A percentile compares a stretch with the other conserved stretches of the same genome.
phyloP scores from a whole-genome alignment of 345 rosid genomes.

The Raphanus raphanistrum region DNA sequence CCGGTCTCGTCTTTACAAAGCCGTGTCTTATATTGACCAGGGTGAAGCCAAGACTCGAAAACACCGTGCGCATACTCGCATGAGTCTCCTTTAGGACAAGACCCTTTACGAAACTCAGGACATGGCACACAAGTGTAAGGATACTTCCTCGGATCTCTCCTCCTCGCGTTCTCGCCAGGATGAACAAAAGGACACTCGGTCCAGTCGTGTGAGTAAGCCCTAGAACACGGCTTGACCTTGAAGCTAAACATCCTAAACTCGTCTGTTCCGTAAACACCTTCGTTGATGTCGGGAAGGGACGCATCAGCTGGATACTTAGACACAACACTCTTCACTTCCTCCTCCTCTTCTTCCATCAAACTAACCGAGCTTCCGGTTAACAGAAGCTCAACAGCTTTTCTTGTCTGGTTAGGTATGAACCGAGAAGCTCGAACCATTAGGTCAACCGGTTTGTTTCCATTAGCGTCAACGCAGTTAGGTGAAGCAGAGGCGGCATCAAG shows the following conservation, averaged over 20 bases:
- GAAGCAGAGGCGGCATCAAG: conserved; percentile 73
- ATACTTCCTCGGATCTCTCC: conserved; percentile 92
- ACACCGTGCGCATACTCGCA: conserved; percentile 98
- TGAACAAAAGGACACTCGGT: conserved; percentile 98
- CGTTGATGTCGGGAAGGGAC: conserved; percentile 87
- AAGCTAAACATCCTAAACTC: conserved; percentile 94
- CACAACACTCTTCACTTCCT: conserved; percentile 44
- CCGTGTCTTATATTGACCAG: conserved; percentile 90
- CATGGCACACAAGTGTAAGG: conserved; percentile 96
- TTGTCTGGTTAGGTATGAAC: conserved; percentile 44
- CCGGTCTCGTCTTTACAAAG: conserved; percentile 97
- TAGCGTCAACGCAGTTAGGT: conserved; percentile 52
- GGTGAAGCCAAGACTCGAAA: conserved; percentile 99
- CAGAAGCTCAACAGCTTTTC: conserved; percentile 58
- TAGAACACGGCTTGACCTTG: conserved; percentile 95
- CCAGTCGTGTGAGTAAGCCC: conserved; percentile 99
- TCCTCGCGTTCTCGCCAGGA: conserved; percentile 98
- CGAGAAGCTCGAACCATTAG: conserved; percentile 44
- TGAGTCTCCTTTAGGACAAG: conserved; percentile 84
- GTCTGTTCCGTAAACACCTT: conserved; percentile 76
- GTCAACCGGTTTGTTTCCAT: conserved; percentile 72
- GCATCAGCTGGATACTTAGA: conserved; percentile 77
- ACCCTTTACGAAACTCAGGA: conserved; percentile 94
- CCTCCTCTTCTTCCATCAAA: conserved; percentile 43
- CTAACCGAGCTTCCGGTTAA: conserved; percentile 57